Evolutionary conservation across 2,329 filamentous ascomycete genomes (phyloP).

Genomic region (Penicillium sp.): DNA sequence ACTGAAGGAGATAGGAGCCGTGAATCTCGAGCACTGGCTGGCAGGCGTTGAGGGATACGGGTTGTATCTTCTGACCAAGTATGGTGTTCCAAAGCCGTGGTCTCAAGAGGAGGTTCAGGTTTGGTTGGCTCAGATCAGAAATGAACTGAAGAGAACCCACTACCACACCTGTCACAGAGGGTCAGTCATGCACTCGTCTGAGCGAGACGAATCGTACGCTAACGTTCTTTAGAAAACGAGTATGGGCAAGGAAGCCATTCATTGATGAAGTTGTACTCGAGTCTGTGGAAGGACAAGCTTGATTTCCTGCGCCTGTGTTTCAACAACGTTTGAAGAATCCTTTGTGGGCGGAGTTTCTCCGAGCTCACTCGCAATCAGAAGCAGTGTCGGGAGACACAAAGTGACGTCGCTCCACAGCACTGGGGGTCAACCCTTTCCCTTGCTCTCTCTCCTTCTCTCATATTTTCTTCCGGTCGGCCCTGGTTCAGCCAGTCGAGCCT

Average conservation of each 20-base stretch:
- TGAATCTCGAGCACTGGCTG: slow-evolving; percentile 5
- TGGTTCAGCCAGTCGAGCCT: no score
- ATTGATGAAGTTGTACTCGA: not conserved
- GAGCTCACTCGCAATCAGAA: no score
- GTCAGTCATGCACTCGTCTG: not conserved
- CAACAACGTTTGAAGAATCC: not conserved
- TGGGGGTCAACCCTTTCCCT: no score
- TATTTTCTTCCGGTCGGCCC: no score
- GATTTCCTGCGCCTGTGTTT: not conserved
- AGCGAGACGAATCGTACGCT: not conserved
- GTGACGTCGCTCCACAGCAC: no score
- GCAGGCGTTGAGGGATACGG: slow-evolving; percentile 4
- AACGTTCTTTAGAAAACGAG: not conserved
- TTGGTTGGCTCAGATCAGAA: slow-evolving; percentile 8
- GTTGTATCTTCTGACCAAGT: slow-evolving; percentile 4
- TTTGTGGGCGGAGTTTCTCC: no score
- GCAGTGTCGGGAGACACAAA: no score
- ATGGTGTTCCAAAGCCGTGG: slow-evolving; percentile 7
- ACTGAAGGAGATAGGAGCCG: not conserved
- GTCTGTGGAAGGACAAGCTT: not conserved
- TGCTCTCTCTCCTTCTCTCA: no score
- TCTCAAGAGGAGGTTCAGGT: slow-evolving; percentile 5
- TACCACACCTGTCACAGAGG: slow-evolving; percentile 4
- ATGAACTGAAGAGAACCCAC: slow-evolving; percentile 1
- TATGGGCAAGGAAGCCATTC: not conserved